phyloP scores from a whole-genome alignment of 192 early-diverging fungal genomes.

The Coemansia sp. region DNA sequence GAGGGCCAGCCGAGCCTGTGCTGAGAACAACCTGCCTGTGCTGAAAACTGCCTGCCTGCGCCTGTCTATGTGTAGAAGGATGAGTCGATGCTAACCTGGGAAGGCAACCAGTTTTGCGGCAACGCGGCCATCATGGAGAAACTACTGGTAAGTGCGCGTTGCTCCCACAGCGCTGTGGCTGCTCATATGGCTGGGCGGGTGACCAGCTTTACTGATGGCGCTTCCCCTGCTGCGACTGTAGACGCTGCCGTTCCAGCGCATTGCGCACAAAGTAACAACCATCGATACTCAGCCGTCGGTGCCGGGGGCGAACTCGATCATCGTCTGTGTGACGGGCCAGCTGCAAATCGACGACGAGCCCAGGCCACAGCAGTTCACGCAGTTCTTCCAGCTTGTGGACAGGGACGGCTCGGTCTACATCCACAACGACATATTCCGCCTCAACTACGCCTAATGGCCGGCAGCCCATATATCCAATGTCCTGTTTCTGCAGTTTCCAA shows the following conservation, averaged over 20 bases:
- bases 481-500: neutral
- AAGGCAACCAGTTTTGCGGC: conserved; percentile 64
- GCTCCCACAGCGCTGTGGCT: neutral
- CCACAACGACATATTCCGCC: conserved; percentile 82
- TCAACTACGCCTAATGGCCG: conserved; percentile 56
- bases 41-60: neutral
- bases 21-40: no score
- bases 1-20: no score
- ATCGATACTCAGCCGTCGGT: conserved; percentile 75
- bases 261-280: conserved; percentile 69
- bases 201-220: neutral
- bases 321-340: conserved; percentile 85
- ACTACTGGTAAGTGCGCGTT: conserved; percentile 55
- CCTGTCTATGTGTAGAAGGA: conserved; percentile 53
- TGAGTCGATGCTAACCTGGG: conserved; percentile 81
- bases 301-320: conserved; percentile 53
- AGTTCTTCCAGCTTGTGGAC: conserved; percentile 82
- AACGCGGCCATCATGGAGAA: conserved; percentile 65
- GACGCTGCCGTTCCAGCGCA: conserved; percentile 67
- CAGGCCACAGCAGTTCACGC: conserved; percentile 75
- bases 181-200: neutral
- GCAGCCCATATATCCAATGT: neutral
- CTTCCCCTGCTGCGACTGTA: conserved; percentile 4
- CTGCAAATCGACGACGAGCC: conserved; percentile 79
- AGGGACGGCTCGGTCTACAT: conserved; percentile 66